phyloP scores from a whole-genome alignment of 2,329 filamentous ascomycete genomes.

The Penicillium sp. region DNA sequence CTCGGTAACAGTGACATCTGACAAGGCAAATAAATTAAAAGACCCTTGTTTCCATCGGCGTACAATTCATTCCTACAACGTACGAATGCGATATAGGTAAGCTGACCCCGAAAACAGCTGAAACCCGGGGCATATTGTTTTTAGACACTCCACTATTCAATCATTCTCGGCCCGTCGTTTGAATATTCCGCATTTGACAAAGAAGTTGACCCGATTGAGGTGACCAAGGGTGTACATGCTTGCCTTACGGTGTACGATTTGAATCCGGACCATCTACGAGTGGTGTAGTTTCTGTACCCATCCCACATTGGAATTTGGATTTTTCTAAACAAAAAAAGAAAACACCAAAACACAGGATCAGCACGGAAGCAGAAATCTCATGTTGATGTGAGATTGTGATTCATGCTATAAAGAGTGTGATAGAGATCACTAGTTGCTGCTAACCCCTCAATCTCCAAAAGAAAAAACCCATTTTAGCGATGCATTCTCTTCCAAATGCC shows the following conservation, averaged over 20 bases:
- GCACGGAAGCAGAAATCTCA: conserved; percentile 12
- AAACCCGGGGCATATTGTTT: conserved; percentile 1
- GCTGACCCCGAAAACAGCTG: conserved; percentile 5
- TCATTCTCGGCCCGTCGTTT: background rate
- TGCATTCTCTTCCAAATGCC: conserved; percentile 19
- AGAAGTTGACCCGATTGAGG: background rate
- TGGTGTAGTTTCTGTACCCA: background rate
- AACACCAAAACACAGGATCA: conserved; percentile 9
- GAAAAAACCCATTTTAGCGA: background rate
- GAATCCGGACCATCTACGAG: background rate
- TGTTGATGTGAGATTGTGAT: background rate
- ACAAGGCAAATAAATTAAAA: background rate
- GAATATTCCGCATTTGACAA: conserved; percentile 1
- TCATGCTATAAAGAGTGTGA: conserved; percentile 1
- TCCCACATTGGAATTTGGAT: background rate
- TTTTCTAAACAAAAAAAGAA: background rate
- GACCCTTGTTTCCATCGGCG: background rate
- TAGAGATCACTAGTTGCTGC: background rate
- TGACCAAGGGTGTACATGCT: background rate
- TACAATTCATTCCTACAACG: background rate
- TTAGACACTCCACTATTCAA: background rate
- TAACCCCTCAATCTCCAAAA: background rate
- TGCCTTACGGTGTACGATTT: conserved; percentile 3
- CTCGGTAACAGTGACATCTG: background rate
- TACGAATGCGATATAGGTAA: conserved; percentile 6